These are phyloP conservation scores for Jaltomata sinuosa DNA, from an alignment of 257 asterid genomes.

Conservation along the genomic window DNA sequence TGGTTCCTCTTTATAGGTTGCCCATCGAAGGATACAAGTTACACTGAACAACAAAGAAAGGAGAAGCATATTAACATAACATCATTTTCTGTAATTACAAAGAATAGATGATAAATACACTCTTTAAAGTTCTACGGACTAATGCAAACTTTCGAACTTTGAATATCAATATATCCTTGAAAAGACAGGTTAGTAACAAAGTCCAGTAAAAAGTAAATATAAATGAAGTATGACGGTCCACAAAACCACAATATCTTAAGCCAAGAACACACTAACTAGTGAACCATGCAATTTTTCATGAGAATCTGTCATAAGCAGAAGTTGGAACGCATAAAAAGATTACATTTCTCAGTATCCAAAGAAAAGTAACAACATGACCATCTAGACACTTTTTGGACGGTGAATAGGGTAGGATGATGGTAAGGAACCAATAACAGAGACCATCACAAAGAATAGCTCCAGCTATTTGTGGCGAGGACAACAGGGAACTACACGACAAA, in stretches of 20 bases:
- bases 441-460: background rate
- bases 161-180: background rate
- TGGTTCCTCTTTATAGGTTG: constrained; percentile 68
- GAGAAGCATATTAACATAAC: background rate
- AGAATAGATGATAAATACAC: background rate
- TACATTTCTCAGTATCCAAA: background rate
- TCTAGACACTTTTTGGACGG: background rate
- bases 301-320: background rate
- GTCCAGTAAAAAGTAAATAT: background rate
- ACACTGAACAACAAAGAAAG: constrained; percentile 40
- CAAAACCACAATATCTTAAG: background rate
- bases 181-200: background rate
- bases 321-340: background rate
- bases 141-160: background rate
- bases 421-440: background rate
- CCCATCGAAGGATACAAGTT: constrained; percentile 89
- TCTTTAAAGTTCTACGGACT: background rate
- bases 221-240: background rate
- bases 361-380: background rate
- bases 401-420: background rate
- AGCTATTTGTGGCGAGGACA: background rate
- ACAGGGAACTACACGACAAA: background rate
- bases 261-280: background rate
- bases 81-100: background rate
- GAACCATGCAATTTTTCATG: background rate